Base-by-base conservation (phyloP, 192 early-diverging fungal genomes). In the Coemansia aciculifera region DNA sequence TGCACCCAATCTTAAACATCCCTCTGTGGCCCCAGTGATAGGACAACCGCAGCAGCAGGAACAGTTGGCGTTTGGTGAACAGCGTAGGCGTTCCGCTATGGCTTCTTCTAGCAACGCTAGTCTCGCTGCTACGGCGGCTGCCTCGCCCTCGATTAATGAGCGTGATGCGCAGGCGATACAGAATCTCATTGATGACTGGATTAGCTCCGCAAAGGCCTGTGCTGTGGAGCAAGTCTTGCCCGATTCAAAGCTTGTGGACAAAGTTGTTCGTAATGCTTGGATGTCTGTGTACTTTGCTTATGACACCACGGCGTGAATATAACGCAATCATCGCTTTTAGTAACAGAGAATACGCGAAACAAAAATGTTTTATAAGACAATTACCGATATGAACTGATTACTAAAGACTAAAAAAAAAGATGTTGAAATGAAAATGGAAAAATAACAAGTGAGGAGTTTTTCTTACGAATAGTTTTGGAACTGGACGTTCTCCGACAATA, bases 161-260 rank as follows among this genome's bases (percentile, higher is more conserved):
- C 51, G 65, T 0, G 72, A 77, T 63, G 72, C 69, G 6, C 70
- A 56, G 44, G 74, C 75, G 10, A 57, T 83, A 3, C 68, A 71
- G 12, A 78, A 78, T 40, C 62, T 83, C 24, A 44, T 78, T 5
- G 80, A 83, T 15, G 80, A 83, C 15, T 83, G 75, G 80, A 48
- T 83, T 23, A 31, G 48, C 44, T 68, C 71, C 3, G 79, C 79
- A 1, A 66, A 59, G 31, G 79, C 75, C 1, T 71, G 66, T 44
- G 75, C 68, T 37, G n/a, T 54, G 38, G 64, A 68, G 11, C 44
- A 34, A 44, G 52, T 3, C 0, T 21, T 65, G 62, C 77, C 77
- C 0, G 62, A 74, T 13, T 17, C 57, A 0, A 38, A 60, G 54
- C 31, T 66, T 0, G 68, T 79, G 2, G 73, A 79, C 24, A 52